Evolutionary conservation across 2,329 filamentous ascomycete species (phyloP).

Genomic region (Pseudogymnoascus sp.): DNA sequence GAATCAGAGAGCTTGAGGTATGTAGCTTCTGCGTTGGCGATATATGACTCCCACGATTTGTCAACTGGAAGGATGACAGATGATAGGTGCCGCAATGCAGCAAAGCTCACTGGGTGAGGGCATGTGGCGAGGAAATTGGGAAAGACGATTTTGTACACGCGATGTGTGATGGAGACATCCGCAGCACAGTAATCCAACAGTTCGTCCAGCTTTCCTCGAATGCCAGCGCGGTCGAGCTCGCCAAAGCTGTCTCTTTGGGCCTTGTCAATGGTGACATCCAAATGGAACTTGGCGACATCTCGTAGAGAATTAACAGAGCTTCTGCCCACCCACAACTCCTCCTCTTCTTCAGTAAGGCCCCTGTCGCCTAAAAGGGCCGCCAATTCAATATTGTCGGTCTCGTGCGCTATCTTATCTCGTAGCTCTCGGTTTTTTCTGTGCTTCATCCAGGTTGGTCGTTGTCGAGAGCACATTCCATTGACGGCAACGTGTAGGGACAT

Average conservation of each 20-base stretch:
- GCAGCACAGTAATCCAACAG: slow-evolving; percentile 90
- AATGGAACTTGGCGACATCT: slow-evolving; percentile 94
- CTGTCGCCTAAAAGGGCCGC: slow-evolving; percentile 61
- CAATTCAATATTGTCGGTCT: slow-evolving; percentile 64
- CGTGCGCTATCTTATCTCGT: slow-evolving; percentile 66
- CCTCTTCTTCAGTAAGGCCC: slow-evolving; percentile 69
- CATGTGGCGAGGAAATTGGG: slow-evolving; percentile 83
- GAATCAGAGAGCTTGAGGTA: slow-evolving; percentile 69
- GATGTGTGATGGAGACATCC: slow-evolving; percentile 87
- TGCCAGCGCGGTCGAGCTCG: slow-evolving; percentile 63
- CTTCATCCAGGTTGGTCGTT: slow-evolving; percentile 95
- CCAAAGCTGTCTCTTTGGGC: slow-evolving; percentile 78
- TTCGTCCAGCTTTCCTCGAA: slow-evolving; percentile 66
- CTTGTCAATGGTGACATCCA: slow-evolving; percentile 87
- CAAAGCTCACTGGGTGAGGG: slow-evolving; percentile 95
- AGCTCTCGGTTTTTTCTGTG: slow-evolving; percentile 85
- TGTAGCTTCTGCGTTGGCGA: slow-evolving; percentile 74
- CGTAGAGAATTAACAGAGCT: slow-evolving; percentile 92
- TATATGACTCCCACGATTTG: slow-evolving; percentile 77
- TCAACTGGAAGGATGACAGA: slow-evolving; percentile 89
- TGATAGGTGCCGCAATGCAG: slow-evolving; percentile 84
- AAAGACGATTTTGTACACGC: slow-evolving; percentile 89
- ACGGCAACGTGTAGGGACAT: slow-evolving; percentile 98
- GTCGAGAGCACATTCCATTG: slow-evolving; percentile 97
- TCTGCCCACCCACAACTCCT: slow-evolving; percentile 89